Evolutionary conservation across 768 basidiomycete species (phyloP).

Genomic region (Ramaria rubella): DNA sequence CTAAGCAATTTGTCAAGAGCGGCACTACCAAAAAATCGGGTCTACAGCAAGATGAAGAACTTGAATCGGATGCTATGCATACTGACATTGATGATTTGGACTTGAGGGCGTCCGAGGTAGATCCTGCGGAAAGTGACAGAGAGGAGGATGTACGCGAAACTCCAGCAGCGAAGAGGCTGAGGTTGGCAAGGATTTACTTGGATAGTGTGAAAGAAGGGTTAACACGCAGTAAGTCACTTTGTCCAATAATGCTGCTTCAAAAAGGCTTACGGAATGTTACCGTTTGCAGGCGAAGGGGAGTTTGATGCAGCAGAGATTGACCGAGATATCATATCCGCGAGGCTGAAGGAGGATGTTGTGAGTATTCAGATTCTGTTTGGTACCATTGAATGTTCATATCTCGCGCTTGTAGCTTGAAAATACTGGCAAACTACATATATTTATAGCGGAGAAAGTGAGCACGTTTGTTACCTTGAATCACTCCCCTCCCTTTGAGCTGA

Average conservation of each 20-base stretch:
- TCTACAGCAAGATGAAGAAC: slow-evolving; percentile 51
- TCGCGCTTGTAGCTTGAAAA: slow-evolving; percentile 49
- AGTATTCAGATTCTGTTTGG: background rate
- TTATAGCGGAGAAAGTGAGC: slow-evolving; percentile 66
- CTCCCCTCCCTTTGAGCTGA: background rate
- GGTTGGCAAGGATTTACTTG: slow-evolving; percentile 87
- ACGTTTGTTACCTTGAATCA: background rate
- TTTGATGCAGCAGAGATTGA: slow-evolving; percentile 96
- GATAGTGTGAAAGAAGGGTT: slow-evolving; percentile 75
- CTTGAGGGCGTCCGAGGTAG: slow-evolving; percentile 47
- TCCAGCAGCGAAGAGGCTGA: slow-evolving; percentile 85
- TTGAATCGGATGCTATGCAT: slow-evolving; percentile 54
- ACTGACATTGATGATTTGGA: slow-evolving; percentile 73
- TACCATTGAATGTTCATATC: no score
- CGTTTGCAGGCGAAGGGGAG: slow-evolving; percentile 65
- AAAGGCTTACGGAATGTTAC: background rate
- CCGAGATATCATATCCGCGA: slow-evolving; percentile 81
- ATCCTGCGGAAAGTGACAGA: slow-evolving; percentile 51
- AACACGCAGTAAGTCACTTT: slow-evolving; percentile 35
- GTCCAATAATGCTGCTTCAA: background rate
- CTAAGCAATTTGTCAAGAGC: no score
- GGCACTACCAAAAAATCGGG: slow-evolving; percentile 22
- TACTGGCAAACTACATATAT: slow-evolving; percentile 79
- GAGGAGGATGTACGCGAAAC: slow-evolving; percentile 88
- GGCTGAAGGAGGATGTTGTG: slow-evolving; percentile 47